Conservation (phyloP, 768 basidiomycete species). For the Russula earlei region DNA sequence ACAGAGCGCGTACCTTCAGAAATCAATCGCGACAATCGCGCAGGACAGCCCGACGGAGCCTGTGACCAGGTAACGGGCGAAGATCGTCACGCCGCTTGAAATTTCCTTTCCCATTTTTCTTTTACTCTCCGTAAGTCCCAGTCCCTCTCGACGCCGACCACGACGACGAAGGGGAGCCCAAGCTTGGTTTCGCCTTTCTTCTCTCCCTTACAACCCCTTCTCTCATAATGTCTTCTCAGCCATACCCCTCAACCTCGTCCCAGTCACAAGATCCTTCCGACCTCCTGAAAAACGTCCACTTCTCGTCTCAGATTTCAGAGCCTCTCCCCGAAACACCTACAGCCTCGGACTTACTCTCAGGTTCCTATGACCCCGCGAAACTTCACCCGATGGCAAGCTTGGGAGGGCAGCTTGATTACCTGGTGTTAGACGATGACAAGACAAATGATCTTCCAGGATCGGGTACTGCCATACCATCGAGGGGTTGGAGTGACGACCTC, state of each 20-base stretch:
- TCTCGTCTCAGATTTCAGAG: constrained; percentile 25
- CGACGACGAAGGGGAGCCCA: not conserved
- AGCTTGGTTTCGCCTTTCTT: not conserved
- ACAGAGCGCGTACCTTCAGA: not conserved
- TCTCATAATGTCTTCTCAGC: constrained; percentile 11
- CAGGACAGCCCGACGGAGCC: constrained; percentile 5
- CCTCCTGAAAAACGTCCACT: constrained; percentile 19
- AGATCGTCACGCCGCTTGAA: constrained; percentile 16
- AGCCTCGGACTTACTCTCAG: constrained; percentile 79
- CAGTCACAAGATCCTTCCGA: constrained; percentile 13
- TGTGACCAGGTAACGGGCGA: not conserved
- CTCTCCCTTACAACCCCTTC: not conserved
- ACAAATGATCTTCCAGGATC: constrained; percentile 83
- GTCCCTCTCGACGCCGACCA: constrained; percentile 6
- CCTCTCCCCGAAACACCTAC: constrained; percentile 54
- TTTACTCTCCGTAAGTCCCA: not conserved
- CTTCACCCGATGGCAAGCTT: constrained; percentile 91
- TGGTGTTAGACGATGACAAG: constrained; percentile 95
- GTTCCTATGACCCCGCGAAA: constrained; percentile 83
- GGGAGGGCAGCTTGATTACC: constrained; percentile 90
- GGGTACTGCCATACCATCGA: constrained; percentile 81
- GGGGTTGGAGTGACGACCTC: constrained; percentile 98
- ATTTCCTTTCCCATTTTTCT: not conserved
- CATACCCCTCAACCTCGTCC: not conserved
- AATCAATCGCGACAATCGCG: not conserved